phyloP scores from a whole-genome alignment of 495 filamentous ascomycete genomes.

The Viridothelium virens region DNA sequence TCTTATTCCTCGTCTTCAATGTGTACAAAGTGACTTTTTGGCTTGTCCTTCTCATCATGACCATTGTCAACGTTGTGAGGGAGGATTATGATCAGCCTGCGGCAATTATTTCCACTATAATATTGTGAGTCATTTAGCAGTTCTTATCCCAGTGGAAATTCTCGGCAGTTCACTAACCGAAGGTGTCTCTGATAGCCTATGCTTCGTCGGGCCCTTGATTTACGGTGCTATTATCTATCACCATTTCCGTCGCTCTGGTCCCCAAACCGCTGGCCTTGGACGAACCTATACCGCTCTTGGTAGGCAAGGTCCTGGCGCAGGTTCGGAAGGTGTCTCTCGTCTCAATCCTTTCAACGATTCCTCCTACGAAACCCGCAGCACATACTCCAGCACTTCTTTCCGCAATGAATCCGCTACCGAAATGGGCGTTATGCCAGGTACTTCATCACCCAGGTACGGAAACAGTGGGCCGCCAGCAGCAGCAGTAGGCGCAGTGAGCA shows the following conservation, averaged over 20 bases:
- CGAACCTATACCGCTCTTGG: background rate
- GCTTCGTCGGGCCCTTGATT: constrained; percentile 1
- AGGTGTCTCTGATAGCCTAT: background rate
- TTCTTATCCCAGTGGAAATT: background rate
- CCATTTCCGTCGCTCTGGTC: background rate
- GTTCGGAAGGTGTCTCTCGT: background rate
- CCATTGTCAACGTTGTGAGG: background rate
- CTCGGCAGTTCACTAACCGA: background rate
- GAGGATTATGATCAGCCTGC: background rate
- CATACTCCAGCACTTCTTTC: background rate
- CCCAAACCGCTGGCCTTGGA: background rate
- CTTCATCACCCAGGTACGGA: background rate
- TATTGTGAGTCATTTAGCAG: background rate
- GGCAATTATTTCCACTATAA: background rate
- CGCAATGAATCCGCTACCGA: constrained; percentile 3
- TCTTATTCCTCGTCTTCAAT: background rate
- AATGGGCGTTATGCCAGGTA: constrained; percentile 1
- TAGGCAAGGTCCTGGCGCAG: background rate
- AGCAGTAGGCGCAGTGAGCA: background rate
- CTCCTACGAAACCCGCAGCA: background rate
- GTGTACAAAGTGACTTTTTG: background rate
- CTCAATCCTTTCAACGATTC: constrained; percentile 1
- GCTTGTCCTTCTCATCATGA: background rate
- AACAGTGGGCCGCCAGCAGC: background rate
- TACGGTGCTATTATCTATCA: background rate